Percentiles rank a stretch among this genome's conserved stretches.
Evolutionary conservation across 2,329 filamentous ascomycete genomes (phyloP).

Genomic region (Calycina marina): DNA sequence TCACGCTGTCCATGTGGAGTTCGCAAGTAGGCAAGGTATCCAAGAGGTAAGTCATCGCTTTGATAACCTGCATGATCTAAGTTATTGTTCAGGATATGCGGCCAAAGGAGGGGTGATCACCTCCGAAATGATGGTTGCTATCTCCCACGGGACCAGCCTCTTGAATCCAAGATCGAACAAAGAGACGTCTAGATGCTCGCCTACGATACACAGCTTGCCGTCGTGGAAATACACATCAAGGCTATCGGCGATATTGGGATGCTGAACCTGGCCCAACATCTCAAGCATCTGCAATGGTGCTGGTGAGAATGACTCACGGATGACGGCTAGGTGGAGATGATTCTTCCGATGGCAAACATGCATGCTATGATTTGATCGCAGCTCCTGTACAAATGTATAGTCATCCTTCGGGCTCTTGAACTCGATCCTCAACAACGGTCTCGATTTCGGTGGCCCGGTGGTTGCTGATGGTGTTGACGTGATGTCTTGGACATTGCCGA

Average conservation of each 20-base stretch:
- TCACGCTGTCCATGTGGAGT: conserved; percentile 8
- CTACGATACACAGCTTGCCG: conserved; percentile 5
- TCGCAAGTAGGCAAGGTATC: conserved; percentile 4
- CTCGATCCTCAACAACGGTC: conserved; percentile 6
- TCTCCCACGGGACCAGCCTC: conserved; percentile 7
- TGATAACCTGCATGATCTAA: conserved; percentile 7
- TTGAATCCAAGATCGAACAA: conserved; percentile 8
- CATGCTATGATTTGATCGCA: conserved; percentile 8
- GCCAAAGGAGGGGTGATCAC: conserved; percentile 2
- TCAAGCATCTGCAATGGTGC: conserved; percentile 8
- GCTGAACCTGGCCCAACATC: conserved; percentile 4
- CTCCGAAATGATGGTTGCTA: conserved; percentile 10
- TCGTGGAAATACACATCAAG: conserved; percentile 8
- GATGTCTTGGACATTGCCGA: conserved; percentile 2
- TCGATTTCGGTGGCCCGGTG: conserved; percentile 2
- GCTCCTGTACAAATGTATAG: no score
- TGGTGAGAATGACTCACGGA: no score
- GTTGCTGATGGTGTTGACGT: not conserved
- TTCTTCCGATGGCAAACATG: conserved; percentile 4
- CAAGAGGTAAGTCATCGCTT: conserved; percentile 10
- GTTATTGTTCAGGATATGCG: not conserved
- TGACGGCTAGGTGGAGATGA: conserved; percentile 7
- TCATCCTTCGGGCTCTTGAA: conserved; percentile 7
- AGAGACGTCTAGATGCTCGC: conserved; percentile 7
- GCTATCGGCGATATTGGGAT: conserved; percentile 9